phyloP scores from a whole-genome alignment of 345 rosid genomes.

The Pelargonium nanum region DNA sequence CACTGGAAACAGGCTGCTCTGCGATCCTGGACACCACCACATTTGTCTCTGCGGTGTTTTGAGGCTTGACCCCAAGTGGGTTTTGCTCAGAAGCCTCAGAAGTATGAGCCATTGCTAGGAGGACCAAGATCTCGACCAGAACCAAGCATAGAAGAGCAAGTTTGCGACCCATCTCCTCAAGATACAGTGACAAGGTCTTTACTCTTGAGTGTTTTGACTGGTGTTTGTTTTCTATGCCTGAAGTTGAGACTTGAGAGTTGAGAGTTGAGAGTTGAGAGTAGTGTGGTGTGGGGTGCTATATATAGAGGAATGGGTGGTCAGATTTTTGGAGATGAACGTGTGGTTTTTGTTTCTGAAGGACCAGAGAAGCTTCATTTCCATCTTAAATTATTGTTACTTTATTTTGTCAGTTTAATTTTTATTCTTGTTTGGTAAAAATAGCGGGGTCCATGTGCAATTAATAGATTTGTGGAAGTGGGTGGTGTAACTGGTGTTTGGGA shows the following conservation, averaged over 20 bases:
- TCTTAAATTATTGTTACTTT: no score
- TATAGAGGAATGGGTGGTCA: background rate
- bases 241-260: background rate
- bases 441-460: background rate
- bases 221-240: no score
- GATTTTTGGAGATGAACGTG: no score
- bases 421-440: background rate
- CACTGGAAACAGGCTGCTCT: slow-evolving; percentile 11
- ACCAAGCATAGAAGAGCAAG: slow-evolving; percentile 14
- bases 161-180: slow-evolving; percentile 2
- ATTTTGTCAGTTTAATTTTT: background rate
- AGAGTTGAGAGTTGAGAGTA: background rate
- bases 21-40: slow-evolving; percentile 12
- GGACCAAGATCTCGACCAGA: slow-evolving; percentile 20
- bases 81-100: slow-evolving; percentile 2
- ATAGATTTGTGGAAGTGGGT: background rate
- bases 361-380: no score
- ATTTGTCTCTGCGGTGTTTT: background rate
- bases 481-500: background rate
- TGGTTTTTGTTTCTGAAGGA: no score
- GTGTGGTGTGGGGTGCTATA: background rate
- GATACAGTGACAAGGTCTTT: no score
- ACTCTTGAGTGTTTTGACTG: no score
- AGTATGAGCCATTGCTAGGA: slow-evolving; percentile 21
- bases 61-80: slow-evolving; percentile 12